A percentile compares a stretch with the other conserved stretches of the same genome.
Conservation (phyloP, 169 alveolate genomes). For the Toxoplasma gondii region DNA sequence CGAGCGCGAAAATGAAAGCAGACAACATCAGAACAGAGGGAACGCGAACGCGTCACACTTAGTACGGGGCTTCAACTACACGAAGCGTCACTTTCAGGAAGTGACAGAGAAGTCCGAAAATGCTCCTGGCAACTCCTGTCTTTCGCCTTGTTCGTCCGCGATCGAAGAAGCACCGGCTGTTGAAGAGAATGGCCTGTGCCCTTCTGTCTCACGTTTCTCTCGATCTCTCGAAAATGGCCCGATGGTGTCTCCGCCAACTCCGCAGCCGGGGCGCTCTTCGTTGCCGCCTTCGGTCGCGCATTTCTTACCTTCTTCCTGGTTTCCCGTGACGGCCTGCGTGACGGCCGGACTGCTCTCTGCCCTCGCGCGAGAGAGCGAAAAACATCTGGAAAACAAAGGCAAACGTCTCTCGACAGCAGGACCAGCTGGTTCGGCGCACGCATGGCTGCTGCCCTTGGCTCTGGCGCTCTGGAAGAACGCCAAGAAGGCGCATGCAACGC, state of each 20-base stretch:
- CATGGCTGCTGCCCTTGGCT: slow-evolving; percentile 1
- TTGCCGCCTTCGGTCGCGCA: neutral
- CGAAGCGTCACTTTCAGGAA: neutral
- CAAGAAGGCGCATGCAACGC: neutral
- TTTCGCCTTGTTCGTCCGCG: too few relatives aligned
- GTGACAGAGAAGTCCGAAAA: neutral
- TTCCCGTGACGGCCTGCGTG: slow-evolving; percentile 30
- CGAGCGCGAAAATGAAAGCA: neutral
- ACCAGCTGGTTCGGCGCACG: neutral
- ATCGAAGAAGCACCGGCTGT: too few relatives aligned
- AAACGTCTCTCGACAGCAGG: neutral
- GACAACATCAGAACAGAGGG: neutral
- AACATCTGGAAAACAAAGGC: neutral
- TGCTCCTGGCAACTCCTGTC: neutral
- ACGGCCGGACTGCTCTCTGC: neutral
- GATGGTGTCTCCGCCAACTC: too few relatives aligned
- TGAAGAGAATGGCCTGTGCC: too few relatives aligned
- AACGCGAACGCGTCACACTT: neutral
- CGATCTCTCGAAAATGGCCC: too few relatives aligned
- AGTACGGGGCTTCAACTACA: too few relatives aligned
- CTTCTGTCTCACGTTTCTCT: too few relatives aligned
- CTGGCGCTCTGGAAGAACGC: neutral
- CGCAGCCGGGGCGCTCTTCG: neutral
- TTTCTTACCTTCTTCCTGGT: neutral
- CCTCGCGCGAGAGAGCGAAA: neutral